Base-by-base conservation (phyloP, 495 filamentous ascomycete genomes). In the Physcia stellaris region DNA sequence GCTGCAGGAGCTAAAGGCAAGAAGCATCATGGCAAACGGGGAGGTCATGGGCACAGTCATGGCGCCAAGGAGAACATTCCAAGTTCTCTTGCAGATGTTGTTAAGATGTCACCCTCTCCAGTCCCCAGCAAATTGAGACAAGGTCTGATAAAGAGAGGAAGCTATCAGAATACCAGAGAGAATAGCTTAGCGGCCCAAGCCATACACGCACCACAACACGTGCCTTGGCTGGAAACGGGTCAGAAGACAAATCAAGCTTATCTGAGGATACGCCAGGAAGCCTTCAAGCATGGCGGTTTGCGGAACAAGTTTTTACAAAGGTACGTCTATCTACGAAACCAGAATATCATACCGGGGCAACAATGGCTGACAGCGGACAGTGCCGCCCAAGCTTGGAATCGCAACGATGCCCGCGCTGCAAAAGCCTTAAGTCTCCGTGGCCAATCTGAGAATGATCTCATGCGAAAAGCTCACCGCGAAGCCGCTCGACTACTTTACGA, bases 351-450 rank as follows among this genome's bases (percentile, higher is more conserved):
- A 26, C 29, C 12, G 10, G 21, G 5, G 11, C 19, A 24, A 22
- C 21, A 48, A 30, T 27, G 49, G 66, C 34, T 64, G 52, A 20
- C 6, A 23, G 12, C 28, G 18, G 7, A 23, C 13, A 93, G 86
- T 53, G 92, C 92, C 37, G 88, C 90, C n/a, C 87, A 94, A 67
- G 92, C 92, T n/a, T 99, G 92, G 92, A 94, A 96, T 55, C 82
- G 92, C 35, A 95, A 92, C 52, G 92, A 99, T 56, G 87, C 92
- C 17, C 78, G 92, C 46, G 87, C 90, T 12, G 92, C 92, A 21
- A 96, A 96, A 61, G 90, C 90, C 27, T 67, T 95, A 35, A 90
- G 83, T 43, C 71, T 95, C 32, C 81, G 93, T 11, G 92, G 92
- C 19, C 92, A 96, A 56, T 86, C 78, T 31, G 92, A 96, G 62